Conservation (phyloP, 2,329 filamentous ascomycete species). For the Phaeosphaeriaceae sp. region DNA sequence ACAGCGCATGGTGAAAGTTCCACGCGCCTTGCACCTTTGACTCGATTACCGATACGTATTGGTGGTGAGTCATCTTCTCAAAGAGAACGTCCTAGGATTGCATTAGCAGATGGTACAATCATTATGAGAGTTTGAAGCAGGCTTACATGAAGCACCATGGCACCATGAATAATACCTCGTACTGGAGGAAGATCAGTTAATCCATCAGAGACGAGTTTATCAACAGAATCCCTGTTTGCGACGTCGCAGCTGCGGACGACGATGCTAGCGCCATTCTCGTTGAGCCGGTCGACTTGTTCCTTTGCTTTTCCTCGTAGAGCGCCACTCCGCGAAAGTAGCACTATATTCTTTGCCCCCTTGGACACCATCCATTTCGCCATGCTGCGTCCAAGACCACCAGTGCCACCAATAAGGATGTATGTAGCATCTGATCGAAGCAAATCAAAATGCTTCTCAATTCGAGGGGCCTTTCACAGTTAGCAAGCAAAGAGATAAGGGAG, state of each 20-base stretch:
- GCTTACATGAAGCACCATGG: constrained; percentile 32
- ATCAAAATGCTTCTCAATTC: constrained; percentile 7
- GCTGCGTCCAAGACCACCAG: constrained; percentile 33
- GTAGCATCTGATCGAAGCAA: constrained; percentile 23
- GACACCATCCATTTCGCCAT: constrained; percentile 33
- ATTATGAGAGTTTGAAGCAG: not conserved
- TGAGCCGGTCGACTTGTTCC: constrained; percentile 19
- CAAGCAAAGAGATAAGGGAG: not conserved
- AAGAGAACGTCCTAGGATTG: constrained; percentile 22
- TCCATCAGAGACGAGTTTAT: constrained; percentile 11
- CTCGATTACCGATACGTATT: constrained; percentile 24
- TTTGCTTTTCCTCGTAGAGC: constrained; percentile 15
- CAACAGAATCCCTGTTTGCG: constrained; percentile 17
- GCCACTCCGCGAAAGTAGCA: constrained; percentile 29
- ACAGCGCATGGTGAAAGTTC: constrained; percentile 25
- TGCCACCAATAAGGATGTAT: constrained; percentile 35
- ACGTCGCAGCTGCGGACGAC: constrained; percentile 26
- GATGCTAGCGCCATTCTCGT: constrained; percentile 16
- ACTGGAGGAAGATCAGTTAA: constrained; percentile 28
- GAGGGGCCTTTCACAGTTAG: constrained; percentile 16
- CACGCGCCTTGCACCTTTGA: constrained; percentile 29
- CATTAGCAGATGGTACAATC: not conserved
- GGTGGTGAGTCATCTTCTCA: constrained; percentile 25
- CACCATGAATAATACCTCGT: constrained; percentile 32
- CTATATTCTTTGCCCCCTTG: constrained; percentile 31